Evolutionary conservation across 2,329 filamentous ascomycete genomes (phyloP).

Genomic region (Neofusicoccum sp.): DNA sequence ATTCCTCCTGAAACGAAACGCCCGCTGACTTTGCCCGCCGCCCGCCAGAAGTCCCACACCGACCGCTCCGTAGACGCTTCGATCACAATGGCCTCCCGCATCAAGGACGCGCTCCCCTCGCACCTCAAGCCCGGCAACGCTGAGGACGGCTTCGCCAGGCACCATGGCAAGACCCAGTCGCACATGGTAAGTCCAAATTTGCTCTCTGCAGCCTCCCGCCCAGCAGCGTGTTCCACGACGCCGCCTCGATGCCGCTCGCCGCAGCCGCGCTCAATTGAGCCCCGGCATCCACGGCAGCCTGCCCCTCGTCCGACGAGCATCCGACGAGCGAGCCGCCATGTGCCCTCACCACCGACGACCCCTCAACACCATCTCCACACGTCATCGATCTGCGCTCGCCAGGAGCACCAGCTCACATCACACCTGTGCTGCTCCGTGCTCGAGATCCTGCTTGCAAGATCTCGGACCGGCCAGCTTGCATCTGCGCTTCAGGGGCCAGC

Average conservation of each 20-base stretch:
- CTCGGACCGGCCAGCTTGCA: not conserved
- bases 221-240: slow-evolving; percentile 6
- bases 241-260: not conserved
- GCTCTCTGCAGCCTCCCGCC: slow-evolving; percentile 1
- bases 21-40: not conserved
- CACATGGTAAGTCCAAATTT: slow-evolving; percentile 68
- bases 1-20: slow-evolving; percentile 13
- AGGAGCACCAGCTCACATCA: not conserved
- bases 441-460: not conserved
- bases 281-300: not conserved
- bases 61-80: not conserved
- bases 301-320: not conserved
- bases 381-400: slow-evolving; percentile 1
- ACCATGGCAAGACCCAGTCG: slow-evolving; percentile 81
- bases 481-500: not conserved
- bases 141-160: slow-evolving; percentile 54
- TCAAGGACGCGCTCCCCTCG: slow-evolving; percentile 66
- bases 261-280: slow-evolving; percentile 1
- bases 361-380: slow-evolving; percentile 11
- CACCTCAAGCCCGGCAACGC: slow-evolving; percentile 70
- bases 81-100: slow-evolving; percentile 63
- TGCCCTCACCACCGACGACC: slow-evolving; percentile 7
- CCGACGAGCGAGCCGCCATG: not conserved
- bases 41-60: not conserved
- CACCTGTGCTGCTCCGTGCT: not conserved